Evolutionary conservation across 495 filamentous ascomycete species (phyloP).

Genomic region (Lasiosphaeris hirsuta): DNA sequence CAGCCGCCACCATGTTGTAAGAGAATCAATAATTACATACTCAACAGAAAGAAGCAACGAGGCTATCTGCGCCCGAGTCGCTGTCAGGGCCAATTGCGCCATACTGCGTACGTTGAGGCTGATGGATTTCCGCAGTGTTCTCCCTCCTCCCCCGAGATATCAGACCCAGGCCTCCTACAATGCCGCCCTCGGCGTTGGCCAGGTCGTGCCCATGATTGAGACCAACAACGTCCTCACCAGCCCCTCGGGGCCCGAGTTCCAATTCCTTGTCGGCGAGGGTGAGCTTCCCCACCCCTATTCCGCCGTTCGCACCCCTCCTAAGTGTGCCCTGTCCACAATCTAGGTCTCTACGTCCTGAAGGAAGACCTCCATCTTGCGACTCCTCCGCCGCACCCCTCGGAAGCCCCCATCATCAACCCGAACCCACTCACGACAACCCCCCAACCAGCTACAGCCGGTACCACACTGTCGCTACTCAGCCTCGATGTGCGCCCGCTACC

Average conservation of each 20-base stretch:
- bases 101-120: conserved; percentile 8
- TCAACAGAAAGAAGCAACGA: not conserved
- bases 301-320: conserved; percentile 12
- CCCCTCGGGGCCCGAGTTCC: conserved; percentile 73
- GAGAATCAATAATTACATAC: not conserved
- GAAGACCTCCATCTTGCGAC: conserved; percentile 91
- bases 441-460: conserved; percentile 74
- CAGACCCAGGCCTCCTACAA: conserved; percentile 64
- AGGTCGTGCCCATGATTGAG: conserved; percentile 72
- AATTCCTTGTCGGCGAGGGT: conserved; percentile 93
- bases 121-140: conserved; percentile 53
- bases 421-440: conserved; percentile 87
- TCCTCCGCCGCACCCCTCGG: conserved; percentile 90
- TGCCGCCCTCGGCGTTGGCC: conserved; percentile 59
- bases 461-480: conserved; percentile 75
- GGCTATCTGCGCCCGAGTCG: not conserved
- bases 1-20: conserved; percentile 29
- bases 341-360: conserved; percentile 82
- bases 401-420: conserved; percentile 76
- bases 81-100: not conserved
- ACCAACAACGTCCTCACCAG: conserved; percentile 84
- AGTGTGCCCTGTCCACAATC: conserved; percentile 20
- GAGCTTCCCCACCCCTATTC: conserved; percentile 12
- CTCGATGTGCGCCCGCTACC: conserved; percentile 60
- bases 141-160: conserved; percentile 83